Evolutionary conservation across 805 yeast species (phyloP), one percentile per base, ranked within the genome.

Genomic region (Metschnikowia anglica): DNA sequence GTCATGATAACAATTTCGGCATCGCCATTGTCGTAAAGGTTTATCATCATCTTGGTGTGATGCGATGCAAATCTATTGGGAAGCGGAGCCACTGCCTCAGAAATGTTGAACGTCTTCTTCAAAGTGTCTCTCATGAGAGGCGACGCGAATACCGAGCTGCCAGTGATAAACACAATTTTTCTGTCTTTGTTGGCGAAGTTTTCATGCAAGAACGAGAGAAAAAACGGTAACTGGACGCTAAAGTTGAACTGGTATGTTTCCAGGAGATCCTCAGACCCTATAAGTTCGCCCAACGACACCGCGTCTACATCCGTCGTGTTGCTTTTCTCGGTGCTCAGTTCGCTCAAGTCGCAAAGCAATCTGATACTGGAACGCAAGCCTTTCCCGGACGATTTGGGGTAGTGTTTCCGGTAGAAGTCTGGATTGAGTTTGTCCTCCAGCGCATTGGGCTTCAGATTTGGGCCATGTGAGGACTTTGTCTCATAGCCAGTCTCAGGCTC

Each of bases 1-100:
- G 88, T 77, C 58, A 82, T 77, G 18, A 83, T 63, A 17, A 77
- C 77, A 0, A 84, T 58, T 53, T 77, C 80, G 24, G 73, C 59
- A 0, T 72, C 60, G 13, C 63, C 65, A 47, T 76, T 77, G 2
- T 56, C 56, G 52, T 68, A 80, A 44, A 74, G 63, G 53, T 83
- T 83, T 11, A 84, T 62, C 70, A 83, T 79, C 74, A 83, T 63
- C 55, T 84, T 84, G 1, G 87, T 73, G 57, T 84, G 91, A 58
- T 84, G 89, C 3, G 63, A 61, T n/a, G 63, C 75, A 52, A 43
- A 73, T 21, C 58, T 51, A 47, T 47, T 66, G 9, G 65, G 68
- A 36, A 56, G 52, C 43, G 44, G 57, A 9, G 67, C 73, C 11
- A 69, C 50, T 1, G 75, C 53, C 43, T 65, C 63, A 4, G 49